These are phyloP conservation scores for Glonium stellatum DNA, from an alignment of 495 filamentous ascomycete species.

Conservation along the genomic window DNA sequence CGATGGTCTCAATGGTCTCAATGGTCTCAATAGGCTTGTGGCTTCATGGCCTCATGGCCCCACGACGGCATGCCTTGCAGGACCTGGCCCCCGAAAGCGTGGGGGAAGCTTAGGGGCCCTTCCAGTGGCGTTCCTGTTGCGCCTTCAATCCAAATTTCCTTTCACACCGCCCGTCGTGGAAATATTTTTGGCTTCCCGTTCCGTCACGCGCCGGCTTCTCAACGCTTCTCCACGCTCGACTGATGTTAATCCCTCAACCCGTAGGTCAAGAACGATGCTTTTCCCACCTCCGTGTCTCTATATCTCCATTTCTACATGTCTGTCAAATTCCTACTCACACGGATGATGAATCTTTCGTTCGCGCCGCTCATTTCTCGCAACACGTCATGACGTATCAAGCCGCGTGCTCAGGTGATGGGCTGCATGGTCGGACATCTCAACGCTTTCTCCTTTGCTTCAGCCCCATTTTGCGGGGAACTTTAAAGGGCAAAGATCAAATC, in stretches of 20 bases:
- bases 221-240: background rate
- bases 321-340: background rate
- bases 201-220: constrained; percentile 1
- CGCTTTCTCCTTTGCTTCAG: background rate
- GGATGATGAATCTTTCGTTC: background rate
- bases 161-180: background rate
- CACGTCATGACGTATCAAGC: no score
- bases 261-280: background rate
- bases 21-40: no score
- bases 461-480: background rate
- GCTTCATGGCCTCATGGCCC: no score
- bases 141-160: background rate
- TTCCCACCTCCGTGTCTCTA: no score
- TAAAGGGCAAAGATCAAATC: background rate
- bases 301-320: no score
- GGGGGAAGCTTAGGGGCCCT: background rate
- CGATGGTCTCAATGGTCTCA: no score
- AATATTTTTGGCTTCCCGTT: background rate
- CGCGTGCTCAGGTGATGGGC: background rate
- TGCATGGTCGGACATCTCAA: constrained; percentile 1
- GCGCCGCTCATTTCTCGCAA: background rate
- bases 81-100: no score
- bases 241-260: background rate
- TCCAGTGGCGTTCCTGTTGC: background rate
- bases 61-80: no score